phyloP scores from a whole-genome alignment of 1,284 basidiomycete species.

The Pseudozyma pruni region DNA sequence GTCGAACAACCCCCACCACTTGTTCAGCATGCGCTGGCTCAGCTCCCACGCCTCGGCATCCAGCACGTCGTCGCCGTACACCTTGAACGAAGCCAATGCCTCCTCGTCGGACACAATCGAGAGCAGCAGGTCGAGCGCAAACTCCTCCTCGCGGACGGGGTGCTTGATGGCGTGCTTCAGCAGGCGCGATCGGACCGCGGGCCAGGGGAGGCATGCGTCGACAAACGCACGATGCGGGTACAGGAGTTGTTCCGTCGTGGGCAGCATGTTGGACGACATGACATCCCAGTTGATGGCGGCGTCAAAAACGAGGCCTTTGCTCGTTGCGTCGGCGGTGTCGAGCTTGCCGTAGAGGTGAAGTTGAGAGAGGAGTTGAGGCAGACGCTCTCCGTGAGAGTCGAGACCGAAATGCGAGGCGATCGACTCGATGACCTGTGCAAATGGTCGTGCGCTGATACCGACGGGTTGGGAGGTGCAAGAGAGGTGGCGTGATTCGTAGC shows the following conservation, averaged over 20 bases:
- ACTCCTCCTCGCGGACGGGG: slow-evolving; percentile 40
- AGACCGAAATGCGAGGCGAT: slow-evolving; percentile 21
- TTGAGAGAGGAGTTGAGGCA: slow-evolving; percentile 18
- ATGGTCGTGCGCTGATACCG: slow-evolving; percentile 21
- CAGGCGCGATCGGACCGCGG: slow-evolving; percentile 38
- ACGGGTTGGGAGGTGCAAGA: background rate
- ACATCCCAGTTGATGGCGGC: slow-evolving; percentile 30
- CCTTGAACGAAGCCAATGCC: slow-evolving; percentile 24
- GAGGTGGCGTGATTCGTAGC: background rate
- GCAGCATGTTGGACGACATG: slow-evolving; percentile 33
- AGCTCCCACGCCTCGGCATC: slow-evolving; percentile 53
- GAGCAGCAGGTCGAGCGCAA: slow-evolving; percentile 37
- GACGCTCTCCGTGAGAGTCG: background rate
- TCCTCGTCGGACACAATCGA: slow-evolving; percentile 25
- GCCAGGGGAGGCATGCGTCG: slow-evolving; percentile 50
- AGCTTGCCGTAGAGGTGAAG: slow-evolving; percentile 20
- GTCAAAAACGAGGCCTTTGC: slow-evolving; percentile 39
- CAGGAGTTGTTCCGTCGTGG: slow-evolving; percentile 33
- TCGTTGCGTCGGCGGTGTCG: background rate
- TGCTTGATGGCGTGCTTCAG: slow-evolving; percentile 32
- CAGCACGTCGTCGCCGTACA: slow-evolving; percentile 48
- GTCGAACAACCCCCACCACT: slow-evolving; percentile 56
- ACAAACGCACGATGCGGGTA: slow-evolving; percentile 46
- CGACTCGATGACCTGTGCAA: slow-evolving; percentile 15
- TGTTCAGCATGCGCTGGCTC: slow-evolving; percentile 26